A percentile compares a stretch with the other conserved stretches of the same genome.
Conservation (phyloP, 2,329 filamentous ascomycete species). For the Alternaria longipes region DNA sequence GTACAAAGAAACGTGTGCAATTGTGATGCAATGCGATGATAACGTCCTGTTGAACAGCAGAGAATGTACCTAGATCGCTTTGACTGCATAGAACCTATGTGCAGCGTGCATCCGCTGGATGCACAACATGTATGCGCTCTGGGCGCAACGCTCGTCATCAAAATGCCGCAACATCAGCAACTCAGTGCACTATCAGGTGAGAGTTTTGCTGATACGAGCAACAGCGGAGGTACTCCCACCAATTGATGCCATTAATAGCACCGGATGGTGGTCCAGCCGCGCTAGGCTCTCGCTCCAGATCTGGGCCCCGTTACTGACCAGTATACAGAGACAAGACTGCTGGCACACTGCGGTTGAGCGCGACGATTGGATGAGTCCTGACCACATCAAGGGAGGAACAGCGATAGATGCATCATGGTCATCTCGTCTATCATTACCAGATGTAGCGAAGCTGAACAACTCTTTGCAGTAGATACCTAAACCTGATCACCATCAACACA, state of each 20-base stretch:
- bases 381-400: neutral
- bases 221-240: neutral
- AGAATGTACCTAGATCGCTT: neutral
- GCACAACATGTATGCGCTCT: neutral
- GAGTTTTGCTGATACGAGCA: slow-evolving; percentile 1
- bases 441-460: neutral
- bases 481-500: neutral
- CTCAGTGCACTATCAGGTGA: neutral
- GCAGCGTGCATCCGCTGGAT: neutral
- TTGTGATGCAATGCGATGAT: neutral
- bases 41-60: neutral
- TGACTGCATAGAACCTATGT: neutral
- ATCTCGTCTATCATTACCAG: neutral
- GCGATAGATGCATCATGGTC: neutral
- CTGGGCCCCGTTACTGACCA: neutral
- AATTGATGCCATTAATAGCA: slow-evolving; percentile 4
- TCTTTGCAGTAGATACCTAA: neutral
- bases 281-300: slow-evolving; percentile 1
- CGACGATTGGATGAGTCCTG: neutral
- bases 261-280: slow-evolving; percentile 1
- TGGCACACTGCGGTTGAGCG: neutral
- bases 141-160: neutral
- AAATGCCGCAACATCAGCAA: neutral
- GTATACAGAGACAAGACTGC: neutral
- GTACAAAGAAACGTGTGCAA: too few relatives aligned